These are phyloP conservation scores for Tremella mesenterica DNA, from an alignment of 768 basidiomycete genomes.

Conservation along the genomic window DNA sequence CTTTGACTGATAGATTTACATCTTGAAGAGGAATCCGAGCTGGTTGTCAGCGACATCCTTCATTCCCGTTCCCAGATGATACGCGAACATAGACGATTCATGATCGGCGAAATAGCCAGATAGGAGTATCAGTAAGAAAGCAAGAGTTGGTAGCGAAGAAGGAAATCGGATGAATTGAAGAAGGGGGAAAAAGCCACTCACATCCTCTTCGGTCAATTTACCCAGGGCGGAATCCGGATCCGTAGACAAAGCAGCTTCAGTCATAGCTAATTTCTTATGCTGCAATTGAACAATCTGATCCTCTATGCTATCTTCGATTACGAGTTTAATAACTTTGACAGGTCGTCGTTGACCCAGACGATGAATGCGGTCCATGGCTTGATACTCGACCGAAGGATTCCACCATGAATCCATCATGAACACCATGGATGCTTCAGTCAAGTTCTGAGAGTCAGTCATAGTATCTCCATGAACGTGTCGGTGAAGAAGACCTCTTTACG, in stretches of 20 bases:
- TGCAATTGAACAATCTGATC: slow-evolving; percentile 86
- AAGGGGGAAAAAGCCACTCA: slow-evolving; percentile 13
- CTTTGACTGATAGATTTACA: slow-evolving; percentile 10
- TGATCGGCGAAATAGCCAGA: too few relatives aligned
- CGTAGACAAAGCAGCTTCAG: slow-evolving; percentile 48
- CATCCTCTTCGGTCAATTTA: slow-evolving; percentile 68
- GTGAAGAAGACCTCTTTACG: too few relatives aligned
- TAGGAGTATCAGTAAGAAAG: not conserved
- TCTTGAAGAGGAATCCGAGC: slow-evolving; percentile 44
- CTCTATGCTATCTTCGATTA: slow-evolving; percentile 94
- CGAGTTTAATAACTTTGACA: slow-evolving; percentile 84
- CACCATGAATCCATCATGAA: slow-evolving; percentile 98
- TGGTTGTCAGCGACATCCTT: slow-evolving; percentile 7
- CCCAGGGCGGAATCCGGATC: slow-evolving; percentile 68
- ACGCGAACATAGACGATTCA: too few relatives aligned
- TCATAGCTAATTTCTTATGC: slow-evolving; percentile 94
- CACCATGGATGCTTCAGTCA: slow-evolving; percentile 65
- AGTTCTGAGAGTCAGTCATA: slow-evolving; percentile 20
- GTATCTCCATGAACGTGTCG: slow-evolving; percentile 77
- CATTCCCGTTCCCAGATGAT: too few relatives aligned
- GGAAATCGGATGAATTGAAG: not conserved
- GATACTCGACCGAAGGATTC: slow-evolving; percentile 77
- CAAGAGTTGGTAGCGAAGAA: too few relatives aligned
- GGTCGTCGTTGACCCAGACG: slow-evolving; percentile 90
- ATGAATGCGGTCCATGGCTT: slow-evolving; percentile 91